Base-by-base conservation (phyloP, 2,329 filamentous ascomycete genomes). In the Colletotrichum sojae region DNA sequence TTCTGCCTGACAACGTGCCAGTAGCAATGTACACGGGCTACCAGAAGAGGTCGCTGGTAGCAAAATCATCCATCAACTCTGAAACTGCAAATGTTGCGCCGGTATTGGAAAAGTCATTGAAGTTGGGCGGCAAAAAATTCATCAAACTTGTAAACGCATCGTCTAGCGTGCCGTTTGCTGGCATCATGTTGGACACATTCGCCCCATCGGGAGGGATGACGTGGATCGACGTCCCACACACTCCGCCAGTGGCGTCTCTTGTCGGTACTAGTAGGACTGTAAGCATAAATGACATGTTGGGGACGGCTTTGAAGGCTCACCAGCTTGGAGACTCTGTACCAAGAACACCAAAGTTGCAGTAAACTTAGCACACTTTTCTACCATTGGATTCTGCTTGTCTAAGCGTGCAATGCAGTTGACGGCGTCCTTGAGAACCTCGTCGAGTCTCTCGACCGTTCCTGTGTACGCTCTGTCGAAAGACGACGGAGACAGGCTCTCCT, bases 321-420 rank as follows among this genome's bases (percentile, higher is more conserved):
- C n/a, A 4, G 18, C 9, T 9, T 59, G 54, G 6, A 71, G 46
- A 20, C 59, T 64, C 20, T 64, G 59, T 0, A 71, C 46, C 31
- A 61, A 48, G 15, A 65, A 58, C 6, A 60, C 39, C 45, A 71
- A 27, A 6, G 60, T 65, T 10, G 69, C 66, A 2, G 56, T 46
- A 5, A 71, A 71, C 46, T 71, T 71, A 1, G 67, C 55, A 16
- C 69, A 71, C 18, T 69, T 69, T 27, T 71, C 60, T 1, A 71
- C 55, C 55, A 65, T 71, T 6, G 40, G 43, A 16, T 69, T 71
- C 6, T 69, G 56, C 3, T 20, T 58, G 25, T 71, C 69, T 5
- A 71, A 22, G 2, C 57, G 48, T 2, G 69, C 45, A 4, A 71
- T 69, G 13, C 51, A 65, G 31, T 46, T 55, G 0, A 71, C 43